A percentile compares a stretch with the other conserved stretches of the same genome.
Evolutionary conservation across 1,284 basidiomycete species (phyloP).

Genomic region (Sporisorium sorghi): DNA sequence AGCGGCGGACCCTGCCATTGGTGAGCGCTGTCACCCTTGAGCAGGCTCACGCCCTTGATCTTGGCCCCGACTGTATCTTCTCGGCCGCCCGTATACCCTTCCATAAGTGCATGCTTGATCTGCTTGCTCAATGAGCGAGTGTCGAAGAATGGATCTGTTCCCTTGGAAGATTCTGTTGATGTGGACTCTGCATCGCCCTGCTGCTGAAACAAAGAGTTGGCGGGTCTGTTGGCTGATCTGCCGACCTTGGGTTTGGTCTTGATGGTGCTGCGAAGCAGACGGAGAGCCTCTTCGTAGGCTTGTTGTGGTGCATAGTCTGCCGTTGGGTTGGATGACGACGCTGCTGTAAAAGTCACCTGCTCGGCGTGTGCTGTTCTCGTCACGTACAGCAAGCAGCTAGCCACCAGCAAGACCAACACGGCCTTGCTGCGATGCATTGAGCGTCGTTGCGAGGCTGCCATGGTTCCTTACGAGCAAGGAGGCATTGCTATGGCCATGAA

Average conservation of each 20-base stretch:
- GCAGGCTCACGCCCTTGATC: conserved; percentile 7
- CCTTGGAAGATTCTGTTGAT: conserved; percentile 5
- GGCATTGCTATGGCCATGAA: neutral
- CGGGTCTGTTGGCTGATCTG: conserved; percentile 1
- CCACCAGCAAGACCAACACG: conserved; percentile 25
- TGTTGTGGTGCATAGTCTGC: conserved; percentile 25
- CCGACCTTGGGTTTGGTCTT: conserved; percentile 26
- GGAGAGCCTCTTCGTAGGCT: conserved; percentile 53
- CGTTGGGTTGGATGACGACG: conserved; percentile 8
- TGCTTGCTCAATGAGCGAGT: conserved; percentile 12
- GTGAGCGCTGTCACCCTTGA: conserved; percentile 21
- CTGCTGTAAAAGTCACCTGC: conserved; percentile 12
- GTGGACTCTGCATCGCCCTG: neutral
- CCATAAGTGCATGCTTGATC: conserved; percentile 14
- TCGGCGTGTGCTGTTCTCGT: conserved; percentile 15
- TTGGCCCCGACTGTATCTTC: conserved; percentile 16
- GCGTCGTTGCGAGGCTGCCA: conserved; percentile 21
- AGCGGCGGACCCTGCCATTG: conserved; percentile 43
- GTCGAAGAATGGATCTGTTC: neutral
- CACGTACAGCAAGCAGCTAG: conserved; percentile 27
- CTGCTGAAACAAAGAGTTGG: conserved; percentile 8
- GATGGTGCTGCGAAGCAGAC: conserved; percentile 44
- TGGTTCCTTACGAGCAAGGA: conserved; percentile 3
- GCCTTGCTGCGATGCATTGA: conserved; percentile 15
- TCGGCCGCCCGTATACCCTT: conserved; percentile 9